A percentile compares a stretch with the other conserved stretches of the same genome.
Conservation (phyloP, 768 basidiomycete species). For the Pholiota conissans region DNA sequence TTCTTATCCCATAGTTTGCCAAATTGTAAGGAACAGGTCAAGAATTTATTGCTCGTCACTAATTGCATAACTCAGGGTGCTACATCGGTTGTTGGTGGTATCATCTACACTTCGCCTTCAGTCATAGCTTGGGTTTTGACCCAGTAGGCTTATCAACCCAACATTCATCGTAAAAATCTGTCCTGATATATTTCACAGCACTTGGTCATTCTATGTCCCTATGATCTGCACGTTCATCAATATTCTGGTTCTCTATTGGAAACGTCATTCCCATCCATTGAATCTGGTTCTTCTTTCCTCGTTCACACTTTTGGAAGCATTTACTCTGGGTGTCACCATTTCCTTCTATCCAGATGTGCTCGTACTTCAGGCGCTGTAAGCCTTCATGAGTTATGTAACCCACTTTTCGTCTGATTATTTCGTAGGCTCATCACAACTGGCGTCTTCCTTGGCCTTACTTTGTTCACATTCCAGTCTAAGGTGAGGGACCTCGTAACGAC, state of each 20-base stretch:
- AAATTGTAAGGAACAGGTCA: constrained; percentile 53
- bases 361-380: constrained; percentile 86
- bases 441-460: constrained; percentile 89
- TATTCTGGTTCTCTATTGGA: constrained; percentile 85
- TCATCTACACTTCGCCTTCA: constrained; percentile 61
- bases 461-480: constrained; percentile 96
- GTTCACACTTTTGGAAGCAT: constrained; percentile 91
- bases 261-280: constrained; percentile 86
- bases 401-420: constrained; percentile 10
- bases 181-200: constrained; percentile 33
- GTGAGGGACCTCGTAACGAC: too few species aligned
- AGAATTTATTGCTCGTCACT: neutral
- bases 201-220: constrained; percentile 80
- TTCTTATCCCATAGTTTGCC: constrained; percentile 51
- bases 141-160: constrained; percentile 48
- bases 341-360: constrained; percentile 72
- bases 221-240: constrained; percentile 79
- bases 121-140: constrained; percentile 70
- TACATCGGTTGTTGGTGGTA: constrained; percentile 78
- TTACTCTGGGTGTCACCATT: constrained; percentile 83
- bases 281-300: constrained; percentile 83
- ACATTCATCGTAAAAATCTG: neutral
- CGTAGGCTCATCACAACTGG: constrained; percentile 79
- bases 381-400: constrained; percentile 1
- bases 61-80: constrained; percentile 45